phyloP scores from a whole-genome alignment of 345 rosid genomes.

The Salix arbutifolia region DNA sequence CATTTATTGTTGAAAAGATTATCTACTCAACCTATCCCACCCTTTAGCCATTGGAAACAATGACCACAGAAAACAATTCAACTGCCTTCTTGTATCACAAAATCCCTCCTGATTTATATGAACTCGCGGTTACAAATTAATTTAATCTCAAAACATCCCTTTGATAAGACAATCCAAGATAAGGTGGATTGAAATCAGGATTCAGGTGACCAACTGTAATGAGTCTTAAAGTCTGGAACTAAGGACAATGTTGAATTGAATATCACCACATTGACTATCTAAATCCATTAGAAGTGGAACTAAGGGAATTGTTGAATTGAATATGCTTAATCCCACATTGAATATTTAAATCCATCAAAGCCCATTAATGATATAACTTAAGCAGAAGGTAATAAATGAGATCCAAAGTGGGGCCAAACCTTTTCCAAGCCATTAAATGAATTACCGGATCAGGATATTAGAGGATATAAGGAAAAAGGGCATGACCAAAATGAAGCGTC shows the following conservation, averaged over 20 bases:
- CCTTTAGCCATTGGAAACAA: neutral
- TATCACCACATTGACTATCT: neutral
- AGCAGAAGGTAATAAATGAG: neutral
- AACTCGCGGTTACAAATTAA: neutral
- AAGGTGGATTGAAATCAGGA: neutral
- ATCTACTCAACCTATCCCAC: neutral
- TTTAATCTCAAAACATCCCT: neutral
- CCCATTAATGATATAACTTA: neutral
- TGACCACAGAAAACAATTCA: neutral
- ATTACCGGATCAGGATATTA: neutral
- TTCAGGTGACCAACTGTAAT: neutral
- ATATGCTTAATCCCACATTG: neutral
- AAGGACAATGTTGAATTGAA: neutral
- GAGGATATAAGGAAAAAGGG: neutral
- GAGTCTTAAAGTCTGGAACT: neutral
- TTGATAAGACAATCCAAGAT: neutral
- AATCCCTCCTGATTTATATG: neutral
- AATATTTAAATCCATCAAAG: neutral
- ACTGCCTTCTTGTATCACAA: neutral
- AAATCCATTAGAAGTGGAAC: neutral
- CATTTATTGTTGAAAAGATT: neutral
- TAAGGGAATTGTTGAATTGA: neutral
- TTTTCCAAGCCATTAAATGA: neutral
- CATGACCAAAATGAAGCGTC: neutral
- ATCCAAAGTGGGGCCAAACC: neutral